Percentiles rank a stretch among this genome's conserved stretches.
phyloP scores from a whole-genome alignment of 108 stramenopile species.

The Seminavis robusta region DNA sequence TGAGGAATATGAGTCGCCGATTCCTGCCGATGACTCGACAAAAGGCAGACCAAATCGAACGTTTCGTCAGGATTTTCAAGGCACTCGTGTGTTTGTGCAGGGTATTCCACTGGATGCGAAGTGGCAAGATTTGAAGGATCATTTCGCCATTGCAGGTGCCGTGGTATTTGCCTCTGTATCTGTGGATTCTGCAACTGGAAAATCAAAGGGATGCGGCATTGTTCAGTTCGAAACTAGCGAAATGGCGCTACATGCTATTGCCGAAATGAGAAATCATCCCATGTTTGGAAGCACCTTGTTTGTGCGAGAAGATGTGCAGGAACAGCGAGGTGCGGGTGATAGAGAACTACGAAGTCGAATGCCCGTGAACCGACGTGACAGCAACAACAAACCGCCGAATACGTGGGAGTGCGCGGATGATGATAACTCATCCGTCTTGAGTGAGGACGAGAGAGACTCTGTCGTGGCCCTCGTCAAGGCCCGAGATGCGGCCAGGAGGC shows the following conservation, averaged over 20 bases:
- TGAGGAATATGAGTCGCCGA: background rate
- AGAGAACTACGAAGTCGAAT: slow-evolving; percentile 8
- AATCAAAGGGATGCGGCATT: slow-evolving; percentile 73
- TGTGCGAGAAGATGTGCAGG: slow-evolving; percentile 81
- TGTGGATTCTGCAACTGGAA: slow-evolving; percentile 53
- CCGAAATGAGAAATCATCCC: slow-evolving; percentile 74
- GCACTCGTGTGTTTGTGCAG: slow-evolving; percentile 80
- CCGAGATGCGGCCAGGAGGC: slow-evolving; percentile 59
- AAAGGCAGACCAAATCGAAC: background rate
- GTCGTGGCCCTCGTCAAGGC: slow-evolving; percentile 51
- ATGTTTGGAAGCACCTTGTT: slow-evolving; percentile 56
- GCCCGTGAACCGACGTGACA: background rate
- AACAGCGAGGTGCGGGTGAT: slow-evolving; percentile 23
- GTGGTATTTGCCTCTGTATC: slow-evolving; percentile 84
- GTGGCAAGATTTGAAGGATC: slow-evolving; percentile 88
- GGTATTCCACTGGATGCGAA: slow-evolving; percentile 54
- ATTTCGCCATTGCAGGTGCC: slow-evolving; percentile 65
- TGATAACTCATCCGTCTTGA: slow-evolving; percentile 37
- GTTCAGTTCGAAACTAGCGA: slow-evolving; percentile 78
- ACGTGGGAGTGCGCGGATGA: slow-evolving; percentile 83
- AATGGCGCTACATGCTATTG: slow-evolving; percentile 64
- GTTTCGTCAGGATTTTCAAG: slow-evolving; percentile 57
- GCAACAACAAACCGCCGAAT: slow-evolving; percentile 25
- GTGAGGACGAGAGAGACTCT: slow-evolving; percentile 24
- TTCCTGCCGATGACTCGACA: background rate